These are phyloP conservation scores for Pichia californica DNA, from an alignment of 805 yeast genomes.

Conservation along the genomic window DNA sequence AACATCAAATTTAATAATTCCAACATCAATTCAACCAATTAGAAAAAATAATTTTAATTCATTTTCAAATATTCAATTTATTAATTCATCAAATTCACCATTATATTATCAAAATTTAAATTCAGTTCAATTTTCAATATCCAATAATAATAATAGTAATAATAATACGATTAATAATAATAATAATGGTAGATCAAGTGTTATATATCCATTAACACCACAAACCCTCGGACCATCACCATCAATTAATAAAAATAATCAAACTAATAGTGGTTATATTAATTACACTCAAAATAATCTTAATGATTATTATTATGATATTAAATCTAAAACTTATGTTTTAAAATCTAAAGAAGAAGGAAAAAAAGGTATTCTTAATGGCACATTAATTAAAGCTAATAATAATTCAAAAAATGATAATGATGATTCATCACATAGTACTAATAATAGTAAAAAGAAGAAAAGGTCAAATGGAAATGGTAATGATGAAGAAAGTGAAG, in stretches of 20 bases:
- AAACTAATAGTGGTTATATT: neutral
- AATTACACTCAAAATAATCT: neutral
- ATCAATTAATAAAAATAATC: neutral
- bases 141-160: too few relatives aligned
- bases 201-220: conserved; percentile 4
- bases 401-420: too few relatives aligned
- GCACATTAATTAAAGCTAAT: neutral
- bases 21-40: too few relatives aligned
- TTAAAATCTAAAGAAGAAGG: neutral
- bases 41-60: too few relatives aligned
- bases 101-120: too few relatives aligned
- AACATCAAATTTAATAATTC: too few relatives aligned
- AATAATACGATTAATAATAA: neutral
- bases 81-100: too few relatives aligned
- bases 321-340: conserved; percentile 1
- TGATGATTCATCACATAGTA: neutral
- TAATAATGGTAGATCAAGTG: neutral
- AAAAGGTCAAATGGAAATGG: neutral
- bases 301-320: neutral
- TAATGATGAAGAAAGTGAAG: neutral
- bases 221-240: neutral
- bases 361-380: neutral
- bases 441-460: neutral
- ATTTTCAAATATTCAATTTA: too few relatives aligned
- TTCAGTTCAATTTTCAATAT: too few relatives aligned